Evolutionary conservation across 345 rosid species (phyloP), one percentile per base, ranked within the genome.

Genomic region (Lepidium sativum): DNA sequence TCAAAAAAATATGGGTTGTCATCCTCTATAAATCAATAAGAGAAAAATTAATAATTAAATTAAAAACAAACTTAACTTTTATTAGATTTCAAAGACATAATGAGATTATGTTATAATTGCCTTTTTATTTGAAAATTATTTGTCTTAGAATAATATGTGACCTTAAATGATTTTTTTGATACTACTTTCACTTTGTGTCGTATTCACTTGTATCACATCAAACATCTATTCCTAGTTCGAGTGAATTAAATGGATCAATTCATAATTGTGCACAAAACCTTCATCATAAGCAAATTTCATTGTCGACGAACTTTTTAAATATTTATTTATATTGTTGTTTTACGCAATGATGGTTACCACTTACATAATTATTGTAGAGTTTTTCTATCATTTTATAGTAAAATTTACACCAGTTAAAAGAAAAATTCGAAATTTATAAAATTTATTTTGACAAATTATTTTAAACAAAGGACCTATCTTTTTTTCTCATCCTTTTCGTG

Each of bases 51-150:
- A 71, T 64, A 39, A 64, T 71, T 56, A 55, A 18, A 48, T 37
- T 44, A 51, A 64, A 45, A 48, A 44, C 47, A 51, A 64, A 45
- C 4, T 43, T 68, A n/a, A 60, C 63, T 53, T 67, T 65, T 67
- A 67, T 60, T 44, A 67, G 68, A 66, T 52, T 73, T 67, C 72
- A 73, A 73, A 53, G 77, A 67, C 77, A 73, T 67, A 39, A 61
- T 73, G 73, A 73, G 68, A 60, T 31, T 67, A 38, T 16, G 31
- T 60, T 44, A 43, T 5, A 53, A 21, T 11, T 32, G 37, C 31
- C 38, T 11, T 39, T 38, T 54, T 66, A n/a, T n/a, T 60, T 32
- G 15, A 60, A 53, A 60, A 27, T 27, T 27, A 27, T 14, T 14
- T 3, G 9, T 29, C 52, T 38, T 44, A 17, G 18, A 66, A 51